Percentiles rank a stretch among this genome's conserved stretches.
Evolutionary conservation across 75 land plant genomes (phyloP).

Genomic region (Ceratopteris richardii): DNA sequence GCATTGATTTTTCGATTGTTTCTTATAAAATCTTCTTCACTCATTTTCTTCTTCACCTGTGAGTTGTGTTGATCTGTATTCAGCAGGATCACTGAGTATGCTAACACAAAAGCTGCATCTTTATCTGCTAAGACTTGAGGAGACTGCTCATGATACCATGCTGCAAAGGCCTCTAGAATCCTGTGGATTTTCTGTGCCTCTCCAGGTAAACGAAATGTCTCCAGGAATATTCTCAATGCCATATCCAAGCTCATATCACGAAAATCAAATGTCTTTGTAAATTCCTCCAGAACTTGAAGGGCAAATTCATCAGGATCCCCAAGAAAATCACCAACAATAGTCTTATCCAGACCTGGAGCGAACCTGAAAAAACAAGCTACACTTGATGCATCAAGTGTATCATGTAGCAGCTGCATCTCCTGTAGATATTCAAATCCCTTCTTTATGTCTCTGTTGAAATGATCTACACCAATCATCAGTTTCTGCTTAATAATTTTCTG

Average conservation of each 20-base stretch:
- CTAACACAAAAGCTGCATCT: conserved; percentile 83
- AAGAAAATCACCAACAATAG: conserved; percentile 85
- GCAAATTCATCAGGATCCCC: conserved; percentile 98
- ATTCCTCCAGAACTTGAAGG: conserved; percentile 89
- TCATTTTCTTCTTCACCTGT: conserved; percentile 97
- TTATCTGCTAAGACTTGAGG: conserved; percentile 66
- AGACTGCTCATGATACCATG: conserved; percentile 90
- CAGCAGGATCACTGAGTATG: conserved; percentile 93
- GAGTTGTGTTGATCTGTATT: conserved; percentile 96
- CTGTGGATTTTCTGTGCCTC: conserved; percentile 98
- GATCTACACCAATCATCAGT: conserved; percentile 96
- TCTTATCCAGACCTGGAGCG: conserved; percentile 90
- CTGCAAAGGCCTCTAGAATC: conserved; percentile 93
- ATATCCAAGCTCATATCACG: conserved; percentile 84
- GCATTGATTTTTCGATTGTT: conserved; percentile 83
- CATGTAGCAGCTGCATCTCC: conserved; percentile 84
- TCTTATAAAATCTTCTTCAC: conserved; percentile 91
- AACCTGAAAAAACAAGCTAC: conserved; percentile 96
- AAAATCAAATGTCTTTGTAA: conserved; percentile 93
- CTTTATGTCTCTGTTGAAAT: conserved; percentile 94
- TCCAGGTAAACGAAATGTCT: conserved; percentile 91
- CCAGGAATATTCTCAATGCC: conserved; percentile 77
- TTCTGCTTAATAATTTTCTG: conserved; percentile 85
- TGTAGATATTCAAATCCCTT: conserved; percentile 95
- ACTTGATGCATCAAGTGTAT: conserved; percentile 91